Conservation (phyloP, 2,329 filamentous ascomycete species). For the Orbilia blumenaviensis region DNA sequence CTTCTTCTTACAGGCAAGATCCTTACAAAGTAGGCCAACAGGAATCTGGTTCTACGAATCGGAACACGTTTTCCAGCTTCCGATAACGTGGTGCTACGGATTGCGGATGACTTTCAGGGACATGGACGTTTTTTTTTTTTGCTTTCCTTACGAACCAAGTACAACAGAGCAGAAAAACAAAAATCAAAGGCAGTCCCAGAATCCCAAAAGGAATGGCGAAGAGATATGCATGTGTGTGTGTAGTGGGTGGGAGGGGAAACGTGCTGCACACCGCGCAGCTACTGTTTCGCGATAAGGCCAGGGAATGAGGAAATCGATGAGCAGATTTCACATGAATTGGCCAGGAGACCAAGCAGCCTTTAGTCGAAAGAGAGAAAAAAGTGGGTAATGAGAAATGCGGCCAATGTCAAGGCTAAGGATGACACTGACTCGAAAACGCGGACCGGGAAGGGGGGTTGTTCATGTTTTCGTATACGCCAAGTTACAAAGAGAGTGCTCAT, state of each 20-base stretch:
- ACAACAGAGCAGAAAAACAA: neutral
- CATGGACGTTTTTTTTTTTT: slow-evolving; percentile 36
- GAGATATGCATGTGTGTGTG: slow-evolving; percentile 5
- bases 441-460: slow-evolving; percentile 1
- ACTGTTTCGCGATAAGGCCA: slow-evolving; percentile 47
- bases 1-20: slow-evolving; percentile 32
- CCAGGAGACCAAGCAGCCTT: neutral
- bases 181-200: neutral
- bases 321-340: slow-evolving; percentile 46
- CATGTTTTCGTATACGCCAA: slow-evolving; percentile 13
- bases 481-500: neutral
- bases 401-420: slow-evolving; percentile 29
- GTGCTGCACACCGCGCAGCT: slow-evolving; percentile 26
- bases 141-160: neutral
- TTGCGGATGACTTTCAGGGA: slow-evolving; percentile 52
- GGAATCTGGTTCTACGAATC: slow-evolving; percentile 52
- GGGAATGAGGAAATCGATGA: slow-evolving; percentile 50
- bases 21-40: slow-evolving; percentile 36
- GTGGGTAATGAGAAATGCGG: slow-evolving; percentile 42
- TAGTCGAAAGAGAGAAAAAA: slow-evolving; percentile 21
- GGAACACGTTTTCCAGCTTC: slow-evolving; percentile 50
- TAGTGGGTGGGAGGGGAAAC: slow-evolving; percentile 7
- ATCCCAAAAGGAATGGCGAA: slow-evolving; percentile 6
- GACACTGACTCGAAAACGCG: slow-evolving; percentile 29
- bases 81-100: slow-evolving; percentile 53